A percentile compares a stretch with the other conserved stretches of the same genome.
These are phyloP conservation scores for Leptographium lundbergii DNA, from an alignment of 2,329 filamentous ascomycete genomes.

Conservation along the genomic window DNA sequence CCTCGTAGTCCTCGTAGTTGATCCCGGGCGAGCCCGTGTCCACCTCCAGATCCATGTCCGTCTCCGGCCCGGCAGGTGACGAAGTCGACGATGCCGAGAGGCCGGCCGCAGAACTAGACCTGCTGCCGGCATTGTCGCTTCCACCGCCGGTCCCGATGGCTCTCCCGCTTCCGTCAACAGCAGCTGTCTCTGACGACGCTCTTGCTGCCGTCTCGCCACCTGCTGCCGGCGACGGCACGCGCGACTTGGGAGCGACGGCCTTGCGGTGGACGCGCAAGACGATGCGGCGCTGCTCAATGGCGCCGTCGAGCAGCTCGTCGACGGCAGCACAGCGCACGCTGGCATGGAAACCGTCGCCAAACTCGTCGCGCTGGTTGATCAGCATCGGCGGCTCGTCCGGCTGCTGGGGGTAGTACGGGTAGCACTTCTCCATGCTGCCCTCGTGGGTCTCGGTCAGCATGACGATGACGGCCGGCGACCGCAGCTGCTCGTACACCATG, in stretches of 20 bases:
- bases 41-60: neutral
- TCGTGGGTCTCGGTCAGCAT: conserved; percentile 92
- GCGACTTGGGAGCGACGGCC: neutral
- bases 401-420: conserved; percentile 66
- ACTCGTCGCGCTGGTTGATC: conserved; percentile 52
- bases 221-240: neutral
- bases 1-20: conserved; percentile 18
- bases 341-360: conserved; percentile 55
- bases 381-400: conserved; percentile 35
- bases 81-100: neutral
- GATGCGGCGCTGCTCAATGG: conserved; percentile 65
- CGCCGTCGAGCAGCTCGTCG: conserved; percentile 40
- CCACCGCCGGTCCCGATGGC: too few relatives aligned
- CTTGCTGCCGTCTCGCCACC: neutral
- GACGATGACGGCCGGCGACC: conserved; percentile 67
- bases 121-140: neutral
- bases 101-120: neutral
- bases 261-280: conserved; percentile 33
- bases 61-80: neutral
- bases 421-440: conserved; percentile 68
- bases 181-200: too few relatives aligned
- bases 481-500: conserved; percentile 75
- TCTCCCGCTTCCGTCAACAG: too few relatives aligned
- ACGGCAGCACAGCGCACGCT: conserved; percentile 54
- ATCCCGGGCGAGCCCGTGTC: neutral